phyloP scores from a whole-genome alignment of 83 land plant genomes.

The Picea mariana region DNA sequence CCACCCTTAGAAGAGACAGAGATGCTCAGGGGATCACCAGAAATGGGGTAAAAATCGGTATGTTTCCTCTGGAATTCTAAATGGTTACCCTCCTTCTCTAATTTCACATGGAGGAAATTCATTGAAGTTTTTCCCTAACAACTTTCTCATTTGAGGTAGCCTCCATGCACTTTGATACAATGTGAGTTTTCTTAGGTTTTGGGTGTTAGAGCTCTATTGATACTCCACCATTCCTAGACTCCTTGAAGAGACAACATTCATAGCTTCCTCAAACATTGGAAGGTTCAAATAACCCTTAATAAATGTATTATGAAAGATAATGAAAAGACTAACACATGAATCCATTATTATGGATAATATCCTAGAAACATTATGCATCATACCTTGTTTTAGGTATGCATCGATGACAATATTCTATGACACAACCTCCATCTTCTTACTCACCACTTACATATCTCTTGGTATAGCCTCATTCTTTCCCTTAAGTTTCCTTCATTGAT shows the following conservation, averaged over 20 bases:
- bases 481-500: constrained; percentile 48
- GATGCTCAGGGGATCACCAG: too few relatives aligned
- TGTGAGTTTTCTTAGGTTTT: too few relatives aligned
- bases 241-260: constrained; percentile 54
- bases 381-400: constrained; percentile 80
- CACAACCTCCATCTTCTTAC: constrained; percentile 70
- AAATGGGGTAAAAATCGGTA: too few relatives aligned
- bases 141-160: too few relatives aligned
- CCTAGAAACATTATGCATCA: constrained; percentile 79
- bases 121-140: too few relatives aligned
- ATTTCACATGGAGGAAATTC: too few relatives aligned
- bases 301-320: constrained; percentile 73
- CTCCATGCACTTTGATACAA: too few relatives aligned
- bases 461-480: constrained; percentile 64
- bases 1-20: too few relatives aligned
- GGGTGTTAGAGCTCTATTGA: too few relatives aligned
- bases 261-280: constrained; percentile 66
- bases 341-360: constrained; percentile 60
- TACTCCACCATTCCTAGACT: too few relatives aligned
- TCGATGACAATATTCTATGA: constrained; percentile 80
- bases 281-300: constrained; percentile 53
- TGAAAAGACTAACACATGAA: constrained; percentile 67
- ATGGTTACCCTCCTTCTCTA: too few relatives aligned
- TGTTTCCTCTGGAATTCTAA: too few relatives aligned
- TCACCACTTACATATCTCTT: constrained; percentile 38